These are phyloP conservation scores for Fragaria nilgerrensis DNA, from an alignment of 306 rosid genomes.

Conservation along the genomic window DNA sequence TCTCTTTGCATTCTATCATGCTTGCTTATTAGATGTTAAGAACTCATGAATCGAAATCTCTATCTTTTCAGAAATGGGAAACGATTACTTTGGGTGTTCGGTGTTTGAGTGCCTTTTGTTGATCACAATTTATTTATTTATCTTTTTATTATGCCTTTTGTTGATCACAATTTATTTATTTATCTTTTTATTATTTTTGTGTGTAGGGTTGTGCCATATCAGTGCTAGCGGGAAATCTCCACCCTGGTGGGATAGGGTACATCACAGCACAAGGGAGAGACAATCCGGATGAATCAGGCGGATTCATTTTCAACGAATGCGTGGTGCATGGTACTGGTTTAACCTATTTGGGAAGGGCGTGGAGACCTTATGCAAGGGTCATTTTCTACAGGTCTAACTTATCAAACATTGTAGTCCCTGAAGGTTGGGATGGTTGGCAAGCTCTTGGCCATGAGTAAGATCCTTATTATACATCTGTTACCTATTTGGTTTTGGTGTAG, in stretches of 20 bases:
- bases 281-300: constrained; percentile 39
- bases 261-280: constrained; percentile 84
- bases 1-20: too few relatives aligned
- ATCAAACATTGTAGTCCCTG: constrained; percentile 42
- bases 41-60: background rate
- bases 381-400: constrained; percentile 51
- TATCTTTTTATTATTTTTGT: too few relatives aligned
- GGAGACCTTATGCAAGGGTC: constrained; percentile 75
- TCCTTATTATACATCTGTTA: background rate
- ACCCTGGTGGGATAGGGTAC: constrained; percentile 32
- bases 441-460: constrained; percentile 40
- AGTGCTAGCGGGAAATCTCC: constrained; percentile 39
- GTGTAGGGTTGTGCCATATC: constrained; percentile 48
- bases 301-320: constrained; percentile 71
- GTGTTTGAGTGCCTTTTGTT: background rate
- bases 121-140: background rate
- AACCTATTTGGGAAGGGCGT: constrained; percentile 75
- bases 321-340: constrained; percentile 48
- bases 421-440: constrained; percentile 64
- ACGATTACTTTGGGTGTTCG: too few relatives aligned
- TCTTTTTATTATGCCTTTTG: background rate
- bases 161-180: background rate
- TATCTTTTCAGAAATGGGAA: too few relatives aligned
- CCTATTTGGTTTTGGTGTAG: background rate
- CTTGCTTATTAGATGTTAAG: background rate